Evolutionary conservation across 108 stramenopile species (phyloP), one percentile per base, ranked within the genome.

Genomic region (Poteriospumella lacustris): DNA sequence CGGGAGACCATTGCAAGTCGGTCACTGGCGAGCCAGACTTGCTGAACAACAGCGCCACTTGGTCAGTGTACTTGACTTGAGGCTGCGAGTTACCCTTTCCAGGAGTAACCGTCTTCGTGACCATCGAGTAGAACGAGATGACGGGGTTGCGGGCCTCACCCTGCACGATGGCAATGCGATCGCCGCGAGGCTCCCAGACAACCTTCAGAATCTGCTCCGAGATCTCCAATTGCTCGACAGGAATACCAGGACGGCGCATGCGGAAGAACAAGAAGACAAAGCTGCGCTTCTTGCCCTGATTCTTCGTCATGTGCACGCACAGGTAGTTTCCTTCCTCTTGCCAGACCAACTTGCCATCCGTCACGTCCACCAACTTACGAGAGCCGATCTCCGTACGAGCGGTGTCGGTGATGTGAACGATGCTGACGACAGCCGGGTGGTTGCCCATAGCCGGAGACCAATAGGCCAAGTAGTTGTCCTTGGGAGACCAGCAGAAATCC

Each of bases 401-500:
- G 2, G 95, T 94, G 40, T 86, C 88, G 2, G 95, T 94, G 42
- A 97, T 73, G 78, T 94, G 91, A 39, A 97, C 89, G 38, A 97
- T 78, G 47, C 93, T 92, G 29, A 97, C 94, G 59, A 93, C 90
- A 38, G 95, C 96, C 0, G 96, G 95, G 43, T 89, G 79, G 84
- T 97, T 96, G 60, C 85, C 85, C 78, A 86, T 85, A 86, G 96
- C 96, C 33, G 95, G 95, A 28, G 94, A 89, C 96, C 96, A 97
- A 85, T 94, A 95, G 12, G 94, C 93, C 59, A 97, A 80, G 68
- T 91, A 78, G 82, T 94, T 95, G 59, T 85, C 86, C 79, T 89
- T 91, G 31, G 96, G 96, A 44, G 89, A 91, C 91, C 94, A 97
- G 75, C 94, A 92, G 79, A 96, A 97, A 76, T 96, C 96, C 68